Percentiles rank a stretch among this genome's conserved stretches.
These are phyloP conservation scores for Aureobasidium subglaciale DNA, from an alignment of 2,329 filamentous ascomycete genomes.

Conservation along the genomic window DNA sequence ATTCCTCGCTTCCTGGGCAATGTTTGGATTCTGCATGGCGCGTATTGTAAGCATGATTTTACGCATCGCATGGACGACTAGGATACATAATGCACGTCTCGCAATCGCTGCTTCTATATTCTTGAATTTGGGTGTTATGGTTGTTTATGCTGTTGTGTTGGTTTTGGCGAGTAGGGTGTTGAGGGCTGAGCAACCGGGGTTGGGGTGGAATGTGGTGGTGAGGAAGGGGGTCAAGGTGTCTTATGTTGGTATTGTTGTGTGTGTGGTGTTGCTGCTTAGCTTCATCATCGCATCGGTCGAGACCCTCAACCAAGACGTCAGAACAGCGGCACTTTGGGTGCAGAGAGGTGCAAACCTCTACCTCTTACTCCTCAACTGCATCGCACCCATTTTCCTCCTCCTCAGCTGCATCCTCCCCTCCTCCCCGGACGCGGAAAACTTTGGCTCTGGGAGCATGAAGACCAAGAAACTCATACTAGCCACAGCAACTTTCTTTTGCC, in stretches of 20 bases:
- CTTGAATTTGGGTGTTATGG: conserved; percentile 25
- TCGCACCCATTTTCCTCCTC: conserved; percentile 20
- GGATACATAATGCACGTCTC: conserved; percentile 25
- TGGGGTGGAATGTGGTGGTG: conserved; percentile 20
- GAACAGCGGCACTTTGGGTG: background rate
- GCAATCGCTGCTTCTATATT: conserved; percentile 28
- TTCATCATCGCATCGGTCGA: conserved; percentile 26
- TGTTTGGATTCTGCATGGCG: conserved; percentile 40
- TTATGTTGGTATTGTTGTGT: conserved; percentile 15
- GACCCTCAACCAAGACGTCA: conserved; percentile 19
- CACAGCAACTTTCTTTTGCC: conserved; percentile 18
- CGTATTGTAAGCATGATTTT: conserved; percentile 35
- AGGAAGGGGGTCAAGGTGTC: background rate
- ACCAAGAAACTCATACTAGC: conserved; percentile 21
- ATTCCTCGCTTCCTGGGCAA: conserved; percentile 33
- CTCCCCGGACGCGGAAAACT: conserved; percentile 12
- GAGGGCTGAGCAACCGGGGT: conserved; percentile 19
- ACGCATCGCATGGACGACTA: conserved; percentile 25
- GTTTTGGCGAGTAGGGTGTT: conserved; percentile 23
- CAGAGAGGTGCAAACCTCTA: conserved; percentile 7
- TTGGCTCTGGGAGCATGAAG: conserved; percentile 19
- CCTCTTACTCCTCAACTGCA: conserved; percentile 8
- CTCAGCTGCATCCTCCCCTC: conserved; percentile 19
- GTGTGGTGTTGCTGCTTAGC: conserved; percentile 22
- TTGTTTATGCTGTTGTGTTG: conserved; percentile 27